These are phyloP conservation scores for Bryoerythrophyllum caledonicum DNA, from an alignment of 225 moss, liverwort and hornwort genomes.

Conservation along the genomic window DNA sequence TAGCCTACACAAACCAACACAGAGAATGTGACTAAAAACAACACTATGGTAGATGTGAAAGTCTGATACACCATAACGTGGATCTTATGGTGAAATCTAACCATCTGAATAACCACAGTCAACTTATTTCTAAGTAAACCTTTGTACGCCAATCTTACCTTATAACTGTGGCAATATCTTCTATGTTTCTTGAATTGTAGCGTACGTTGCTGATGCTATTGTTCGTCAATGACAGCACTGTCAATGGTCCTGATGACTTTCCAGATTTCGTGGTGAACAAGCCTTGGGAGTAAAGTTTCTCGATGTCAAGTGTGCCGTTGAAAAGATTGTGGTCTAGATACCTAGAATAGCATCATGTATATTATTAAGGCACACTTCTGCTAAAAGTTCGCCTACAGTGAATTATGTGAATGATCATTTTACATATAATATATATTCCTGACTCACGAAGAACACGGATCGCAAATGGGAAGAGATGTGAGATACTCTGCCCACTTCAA, in stretches of 20 bases:
- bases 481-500: too few species aligned
- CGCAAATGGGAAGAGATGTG: too few species aligned
- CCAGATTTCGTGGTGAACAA: background rate
- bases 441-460: too few species aligned
- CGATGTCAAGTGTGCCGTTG: constrained; percentile 1
- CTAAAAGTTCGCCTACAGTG: background rate
- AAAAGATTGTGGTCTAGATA: background rate
- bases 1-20: background rate
- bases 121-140: background rate
- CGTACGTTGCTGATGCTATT: constrained; percentile 7
- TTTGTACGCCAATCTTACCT: background rate
- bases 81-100: background rate
- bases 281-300: background rate
- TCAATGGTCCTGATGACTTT: background rate
- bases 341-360: background rate
- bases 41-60: background rate
- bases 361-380: background rate
- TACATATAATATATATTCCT: too few species aligned
- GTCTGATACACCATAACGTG: too few species aligned
- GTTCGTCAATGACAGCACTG: constrained; percentile 16
- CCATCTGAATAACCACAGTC: background rate
- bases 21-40: background rate
- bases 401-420: too few species aligned
- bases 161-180: background rate
- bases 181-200: background rate